Conservation (phyloP, 441 rosid species). For the Populus tomentosa region DNA sequence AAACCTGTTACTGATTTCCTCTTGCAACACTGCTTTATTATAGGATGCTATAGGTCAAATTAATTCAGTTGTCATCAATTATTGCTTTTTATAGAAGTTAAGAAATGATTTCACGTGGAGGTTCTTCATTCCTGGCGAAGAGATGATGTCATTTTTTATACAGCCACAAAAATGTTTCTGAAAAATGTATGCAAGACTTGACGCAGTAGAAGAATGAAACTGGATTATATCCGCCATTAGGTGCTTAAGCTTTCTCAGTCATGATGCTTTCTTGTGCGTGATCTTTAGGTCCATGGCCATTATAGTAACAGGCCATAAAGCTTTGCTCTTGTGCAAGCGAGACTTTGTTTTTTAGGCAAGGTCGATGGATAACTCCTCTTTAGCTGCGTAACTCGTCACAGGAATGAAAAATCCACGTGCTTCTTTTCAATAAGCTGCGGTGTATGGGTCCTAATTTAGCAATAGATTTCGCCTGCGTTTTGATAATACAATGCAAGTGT, state of each 20-base stretch:
- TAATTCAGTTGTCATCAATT: slow-evolving; percentile 1
- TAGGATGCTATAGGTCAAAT: slow-evolving; percentile 16
- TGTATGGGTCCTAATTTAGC: background rate
- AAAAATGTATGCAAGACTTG: slow-evolving; percentile 1
- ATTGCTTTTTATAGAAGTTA: slow-evolving; percentile 10
- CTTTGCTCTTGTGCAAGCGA: slow-evolving; percentile 7
- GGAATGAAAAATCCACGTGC: background rate
- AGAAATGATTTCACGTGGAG: slow-evolving; percentile 21
- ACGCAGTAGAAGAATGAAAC: slow-evolving; percentile 8
- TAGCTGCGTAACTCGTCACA: background rate
- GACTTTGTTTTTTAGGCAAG: background rate
- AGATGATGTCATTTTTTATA: slow-evolving; percentile 19
- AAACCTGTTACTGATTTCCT: background rate
- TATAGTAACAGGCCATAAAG: background rate
- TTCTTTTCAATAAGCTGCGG: background rate
- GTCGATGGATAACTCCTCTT: background rate
- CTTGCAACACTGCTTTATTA: slow-evolving; percentile 1
- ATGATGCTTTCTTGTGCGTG: background rate
- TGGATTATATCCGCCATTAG: background rate
- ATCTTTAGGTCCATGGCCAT: background rate
- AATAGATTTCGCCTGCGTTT: background rate
- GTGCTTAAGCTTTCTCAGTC: background rate
- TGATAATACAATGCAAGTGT: too few relatives aligned
- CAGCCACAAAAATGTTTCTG: slow-evolving; percentile 1
- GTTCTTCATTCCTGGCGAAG: slow-evolving; percentile 2